Percentiles rank a stretch among this genome's conserved stretches.
These are phyloP conservation scores for Pseudotulostoma volvatum DNA, from an alignment of 495 filamentous ascomycete species.

Conservation along the genomic window DNA sequence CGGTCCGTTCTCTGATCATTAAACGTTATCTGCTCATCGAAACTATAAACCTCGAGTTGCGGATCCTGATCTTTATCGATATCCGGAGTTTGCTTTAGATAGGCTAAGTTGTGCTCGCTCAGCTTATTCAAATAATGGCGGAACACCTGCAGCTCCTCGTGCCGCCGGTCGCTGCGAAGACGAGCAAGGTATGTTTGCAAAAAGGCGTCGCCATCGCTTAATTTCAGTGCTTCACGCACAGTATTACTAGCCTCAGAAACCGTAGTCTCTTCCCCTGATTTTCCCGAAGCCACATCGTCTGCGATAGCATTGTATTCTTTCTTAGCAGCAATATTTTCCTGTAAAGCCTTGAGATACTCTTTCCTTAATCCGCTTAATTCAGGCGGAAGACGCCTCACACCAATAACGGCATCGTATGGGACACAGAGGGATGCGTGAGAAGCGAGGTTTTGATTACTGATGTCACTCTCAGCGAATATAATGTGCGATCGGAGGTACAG, in stretches of 20 bases:
- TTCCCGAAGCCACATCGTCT: slow-evolving; percentile 9
- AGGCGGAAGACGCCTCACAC: slow-evolving; percentile 23
- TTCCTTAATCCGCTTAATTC: slow-evolving; percentile 25
- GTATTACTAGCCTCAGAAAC: slow-evolving; percentile 1
- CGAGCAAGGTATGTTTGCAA: slow-evolving; percentile 37
- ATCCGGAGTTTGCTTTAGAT: no score
- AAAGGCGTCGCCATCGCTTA: slow-evolving; percentile 15
- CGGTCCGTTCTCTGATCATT: no score
- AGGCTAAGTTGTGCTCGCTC: no score
- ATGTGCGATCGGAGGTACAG: slow-evolving; percentile 27
- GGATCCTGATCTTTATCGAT: no score
- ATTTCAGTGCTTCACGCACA: no score
- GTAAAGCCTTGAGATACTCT: slow-evolving; percentile 42
- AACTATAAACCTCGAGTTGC: no score
- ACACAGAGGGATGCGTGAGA: slow-evolving; percentile 24
- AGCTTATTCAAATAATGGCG: slow-evolving; percentile 28
- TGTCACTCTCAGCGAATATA: slow-evolving; percentile 12
- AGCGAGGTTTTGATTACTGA: slow-evolving; percentile 9
- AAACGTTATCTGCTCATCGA: no score
- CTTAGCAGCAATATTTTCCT: slow-evolving; percentile 38
- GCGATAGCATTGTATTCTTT: slow-evolving; percentile 27
- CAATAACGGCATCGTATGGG: slow-evolving; percentile 18
- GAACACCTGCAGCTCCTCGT: slow-evolving; percentile 39
- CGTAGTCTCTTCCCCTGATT: slow-evolving; percentile 3
- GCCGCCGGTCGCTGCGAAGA: slow-evolving; percentile 35